A percentile compares a stretch with the other conserved stretches of the same genome.
These are phyloP conservation scores for Melocanna baccifera DNA, from an alignment of 176 grass and related monocot genomes.

Conservation along the genomic window DNA sequence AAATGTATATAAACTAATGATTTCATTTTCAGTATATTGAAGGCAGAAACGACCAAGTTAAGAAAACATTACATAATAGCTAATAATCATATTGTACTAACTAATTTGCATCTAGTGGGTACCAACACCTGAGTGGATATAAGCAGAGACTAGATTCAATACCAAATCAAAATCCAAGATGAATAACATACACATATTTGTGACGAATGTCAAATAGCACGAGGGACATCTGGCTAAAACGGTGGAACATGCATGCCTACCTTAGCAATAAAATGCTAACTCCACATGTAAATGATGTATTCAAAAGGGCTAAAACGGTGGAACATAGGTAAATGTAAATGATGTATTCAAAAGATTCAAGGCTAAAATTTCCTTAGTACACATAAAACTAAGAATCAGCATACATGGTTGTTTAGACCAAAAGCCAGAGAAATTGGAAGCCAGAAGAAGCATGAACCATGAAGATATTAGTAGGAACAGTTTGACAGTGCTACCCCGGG, in stretches of 20 bases:
- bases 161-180: background rate
- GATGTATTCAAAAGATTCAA: slow-evolving; percentile 20
- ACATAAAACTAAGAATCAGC: background rate
- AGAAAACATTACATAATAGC: background rate
- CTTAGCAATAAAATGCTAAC: background rate
- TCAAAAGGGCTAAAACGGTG: background rate
- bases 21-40: background rate
- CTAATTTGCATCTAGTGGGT: background rate
- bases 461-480: background rate
- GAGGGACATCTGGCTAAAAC: background rate
- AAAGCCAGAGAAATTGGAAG: background rate
- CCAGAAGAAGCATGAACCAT: background rate
- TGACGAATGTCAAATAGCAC: background rate
- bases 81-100: background rate
- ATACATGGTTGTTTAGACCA: background rate
- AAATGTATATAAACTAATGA: background rate
- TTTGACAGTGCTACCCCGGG: background rate
- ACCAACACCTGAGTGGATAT: background rate
- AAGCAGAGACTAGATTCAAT: background rate
- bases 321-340: background rate
- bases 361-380: background rate
- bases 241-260: background rate
- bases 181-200: background rate
- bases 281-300: background rate
- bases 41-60: background rate